These are phyloP conservation scores for Russula lepida DNA, from an alignment of 768 basidiomycete genomes.

Conservation along the genomic window DNA sequence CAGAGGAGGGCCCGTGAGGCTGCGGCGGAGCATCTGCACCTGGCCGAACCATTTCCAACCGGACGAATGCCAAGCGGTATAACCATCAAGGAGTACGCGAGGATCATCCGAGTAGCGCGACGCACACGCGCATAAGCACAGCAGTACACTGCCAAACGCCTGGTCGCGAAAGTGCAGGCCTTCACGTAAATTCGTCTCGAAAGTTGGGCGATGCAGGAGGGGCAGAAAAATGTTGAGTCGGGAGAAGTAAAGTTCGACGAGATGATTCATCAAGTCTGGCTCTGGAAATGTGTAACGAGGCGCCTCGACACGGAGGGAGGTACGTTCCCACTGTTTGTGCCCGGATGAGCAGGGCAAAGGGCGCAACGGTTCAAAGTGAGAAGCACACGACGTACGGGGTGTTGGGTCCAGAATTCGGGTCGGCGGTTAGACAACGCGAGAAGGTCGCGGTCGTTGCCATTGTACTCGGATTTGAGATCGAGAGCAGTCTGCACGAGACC, in stretches of 20 bases:
- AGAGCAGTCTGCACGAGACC: constrained; percentile 36
- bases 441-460: constrained; percentile 19
- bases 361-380: neutral
- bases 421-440: constrained; percentile 29
- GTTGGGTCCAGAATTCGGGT: constrained; percentile 43
- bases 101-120: constrained; percentile 45
- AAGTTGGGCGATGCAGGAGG: constrained; percentile 41
- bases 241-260: constrained; percentile 44
- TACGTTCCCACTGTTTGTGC: constrained; percentile 13
- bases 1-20: constrained; percentile 46
- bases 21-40: constrained; percentile 52
- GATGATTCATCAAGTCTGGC: constrained; percentile 30
- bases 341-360: neutral
- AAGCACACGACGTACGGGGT: constrained; percentile 33
- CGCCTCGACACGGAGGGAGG: neutral
- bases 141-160: constrained; percentile 38
- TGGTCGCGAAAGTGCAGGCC: constrained; percentile 34
- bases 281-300: constrained; percentile 26
- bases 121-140: constrained; percentile 45
- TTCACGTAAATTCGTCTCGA: constrained; percentile 32
- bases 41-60: constrained; percentile 48
- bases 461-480: constrained; percentile 35
- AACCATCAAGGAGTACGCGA: constrained; percentile 31
- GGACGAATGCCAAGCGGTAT: constrained; percentile 27
- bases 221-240: constrained; percentile 36